Conservation (phyloP, 805 yeast genomes). For the Saccharomycopsis guyanensis region DNA sequence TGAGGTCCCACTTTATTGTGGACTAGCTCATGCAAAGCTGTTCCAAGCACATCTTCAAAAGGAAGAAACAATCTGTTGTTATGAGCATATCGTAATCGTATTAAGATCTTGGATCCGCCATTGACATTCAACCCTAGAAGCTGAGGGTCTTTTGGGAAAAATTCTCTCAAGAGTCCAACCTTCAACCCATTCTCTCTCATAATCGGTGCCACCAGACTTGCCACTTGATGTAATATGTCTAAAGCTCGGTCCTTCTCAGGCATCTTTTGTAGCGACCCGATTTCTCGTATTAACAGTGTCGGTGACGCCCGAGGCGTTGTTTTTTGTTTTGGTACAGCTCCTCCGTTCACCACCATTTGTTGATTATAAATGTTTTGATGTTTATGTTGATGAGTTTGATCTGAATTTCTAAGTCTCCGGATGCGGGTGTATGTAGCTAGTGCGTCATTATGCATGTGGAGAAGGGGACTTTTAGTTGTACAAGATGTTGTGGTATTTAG, state of each 20-base stretch:
- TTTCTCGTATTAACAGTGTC: not conserved
- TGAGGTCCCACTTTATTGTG: slow-evolving; percentile 82
- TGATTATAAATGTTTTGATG: not conserved
- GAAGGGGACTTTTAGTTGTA: not conserved
- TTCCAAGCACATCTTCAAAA: slow-evolving; percentile 61
- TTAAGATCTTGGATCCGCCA: slow-evolving; percentile 60
- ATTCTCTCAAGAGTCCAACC: slow-evolving; percentile 67
- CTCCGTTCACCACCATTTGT: not conserved
- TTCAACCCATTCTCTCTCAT: slow-evolving; percentile 60
- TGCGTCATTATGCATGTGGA: not conserved
- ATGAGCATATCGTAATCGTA: slow-evolving; percentile 51
- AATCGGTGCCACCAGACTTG: slow-evolving; percentile 66
- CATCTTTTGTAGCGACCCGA: slow-evolving; percentile 25
- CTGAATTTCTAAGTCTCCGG: no score
- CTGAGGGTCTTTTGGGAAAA: slow-evolving; percentile 61
- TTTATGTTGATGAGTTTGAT: not conserved
- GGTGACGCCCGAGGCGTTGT: not conserved
- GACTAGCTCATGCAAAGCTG: slow-evolving; percentile 81
- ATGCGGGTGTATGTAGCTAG: not conserved
- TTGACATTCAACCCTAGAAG: slow-evolving; percentile 81
- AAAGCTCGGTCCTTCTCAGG: slow-evolving; percentile 44
- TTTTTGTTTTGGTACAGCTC: not conserved
- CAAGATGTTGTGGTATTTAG: not conserved
- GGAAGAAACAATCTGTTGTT: slow-evolving; percentile 51
- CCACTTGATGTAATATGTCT: slow-evolving; percentile 58